These are phyloP conservation scores for Xerophyta viscosa DNA, from an alignment of 106 monocot genomes.

Conservation along the genomic window DNA sequence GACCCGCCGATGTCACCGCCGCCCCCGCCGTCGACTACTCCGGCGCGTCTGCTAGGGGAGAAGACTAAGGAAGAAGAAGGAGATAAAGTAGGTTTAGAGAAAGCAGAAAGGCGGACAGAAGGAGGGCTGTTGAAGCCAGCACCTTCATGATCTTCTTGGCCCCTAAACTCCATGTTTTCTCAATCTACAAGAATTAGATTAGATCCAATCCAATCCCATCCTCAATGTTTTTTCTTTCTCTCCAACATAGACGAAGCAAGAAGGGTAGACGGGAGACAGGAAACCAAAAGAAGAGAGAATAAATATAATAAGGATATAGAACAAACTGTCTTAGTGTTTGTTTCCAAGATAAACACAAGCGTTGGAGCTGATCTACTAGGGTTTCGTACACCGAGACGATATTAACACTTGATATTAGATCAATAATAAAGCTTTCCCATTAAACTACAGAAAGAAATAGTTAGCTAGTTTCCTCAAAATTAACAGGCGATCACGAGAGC, in stretches of 20 bases:
- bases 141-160: neutral
- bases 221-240: too few species aligned
- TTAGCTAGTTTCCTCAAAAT: neutral
- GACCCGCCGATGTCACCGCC: neutral
- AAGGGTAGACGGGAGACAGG: too few species aligned
- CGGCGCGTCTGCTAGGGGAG: neutral
- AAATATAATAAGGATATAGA: too few species aligned
- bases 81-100: slow-evolving; percentile 4
- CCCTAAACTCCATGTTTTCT: slow-evolving; percentile 7
- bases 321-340: too few species aligned
- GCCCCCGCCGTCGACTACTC: neutral
- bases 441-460: neutral
- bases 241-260: too few species aligned
- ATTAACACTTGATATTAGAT: too few species aligned
- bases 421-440: neutral
- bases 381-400: too few species aligned
- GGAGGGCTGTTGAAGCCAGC: neutral
- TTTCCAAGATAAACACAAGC: too few species aligned
- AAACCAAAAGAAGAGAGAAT: too few species aligned
- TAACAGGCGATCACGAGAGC: too few species aligned
- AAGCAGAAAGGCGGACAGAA: slow-evolving; percentile 1
- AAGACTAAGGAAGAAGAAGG: slow-evolving; percentile 5
- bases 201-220: too few species aligned
- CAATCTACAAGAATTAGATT: neutral
- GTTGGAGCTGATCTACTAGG: too few species aligned